Evolutionary conservation across 495 filamentous ascomycete genomes (phyloP).

Genomic region (Mycothermus thermophilus): DNA sequence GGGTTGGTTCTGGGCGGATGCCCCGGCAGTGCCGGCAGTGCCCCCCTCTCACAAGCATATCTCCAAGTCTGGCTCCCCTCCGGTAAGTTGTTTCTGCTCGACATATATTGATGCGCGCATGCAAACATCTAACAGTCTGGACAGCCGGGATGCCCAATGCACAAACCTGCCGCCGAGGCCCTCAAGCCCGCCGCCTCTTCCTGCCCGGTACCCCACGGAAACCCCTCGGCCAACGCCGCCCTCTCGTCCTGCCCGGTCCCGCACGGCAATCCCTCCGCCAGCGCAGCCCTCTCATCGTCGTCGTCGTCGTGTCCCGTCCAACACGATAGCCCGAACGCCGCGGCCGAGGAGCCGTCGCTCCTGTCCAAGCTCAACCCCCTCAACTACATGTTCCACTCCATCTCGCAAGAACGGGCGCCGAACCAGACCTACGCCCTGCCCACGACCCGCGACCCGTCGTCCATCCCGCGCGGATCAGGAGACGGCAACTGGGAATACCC

Average conservation of each 20-base stretch:
- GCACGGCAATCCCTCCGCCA: constrained; percentile 32
- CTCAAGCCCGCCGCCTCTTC: constrained; percentile 17
- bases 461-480: constrained; percentile 71
- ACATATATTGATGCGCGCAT: too few species aligned
- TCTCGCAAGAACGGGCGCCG: constrained; percentile 64
- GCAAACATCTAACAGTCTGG: too few species aligned
- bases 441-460: constrained; percentile 61
- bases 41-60: constrained; percentile 15
- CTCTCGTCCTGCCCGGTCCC: constrained; percentile 32
- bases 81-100: constrained; percentile 60
- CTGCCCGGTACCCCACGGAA: not conserved
- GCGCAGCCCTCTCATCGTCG: constrained; percentile 34
- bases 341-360: constrained; percentile 20
- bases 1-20: constrained; percentile 99
- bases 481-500: constrained; percentile 91
- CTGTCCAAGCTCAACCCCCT: constrained; percentile 75
- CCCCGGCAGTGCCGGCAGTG: constrained; percentile 24
- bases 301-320: constrained; percentile 44
- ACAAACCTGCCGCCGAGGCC: constrained; percentile 42
- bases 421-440: constrained; percentile 61
- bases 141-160: constrained; percentile 90
- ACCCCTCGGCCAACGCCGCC: constrained; percentile 22
- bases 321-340: constrained; percentile 19
- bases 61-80: constrained; percentile 38
- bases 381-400: constrained; percentile 85